Evolutionary conservation across 805 yeast species (phyloP).

Genomic region (Saccharomyces mikatae): DNA sequence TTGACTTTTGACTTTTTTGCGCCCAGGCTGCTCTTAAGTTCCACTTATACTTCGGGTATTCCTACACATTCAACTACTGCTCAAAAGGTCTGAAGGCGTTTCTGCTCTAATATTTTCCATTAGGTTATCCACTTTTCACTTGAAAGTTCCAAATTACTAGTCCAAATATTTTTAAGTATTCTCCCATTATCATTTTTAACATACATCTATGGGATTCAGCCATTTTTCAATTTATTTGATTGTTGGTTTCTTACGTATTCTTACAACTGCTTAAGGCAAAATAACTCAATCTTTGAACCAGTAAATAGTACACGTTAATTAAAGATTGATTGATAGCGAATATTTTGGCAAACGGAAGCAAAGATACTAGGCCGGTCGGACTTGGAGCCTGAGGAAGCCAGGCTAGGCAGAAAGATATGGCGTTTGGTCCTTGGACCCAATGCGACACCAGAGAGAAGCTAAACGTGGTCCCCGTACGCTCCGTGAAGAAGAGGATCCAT

Average conservation of each 20-base stretch:
- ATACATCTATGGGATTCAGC: slow-evolving; percentile 96
- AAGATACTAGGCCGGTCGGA: neutral
- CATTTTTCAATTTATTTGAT: slow-evolving; percentile 42
- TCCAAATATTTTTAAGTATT: neutral
- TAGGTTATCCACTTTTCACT: neutral
- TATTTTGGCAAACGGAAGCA: neutral
- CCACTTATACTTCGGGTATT: too few relatives aligned
- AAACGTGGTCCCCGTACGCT: neutral
- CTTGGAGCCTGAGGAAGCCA: neutral
- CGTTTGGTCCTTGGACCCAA: neutral
- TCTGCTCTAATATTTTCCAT: neutral
- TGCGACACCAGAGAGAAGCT: neutral
- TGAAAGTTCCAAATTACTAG: neutral
- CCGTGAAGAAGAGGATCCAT: neutral
- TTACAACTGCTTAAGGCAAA: neutral
- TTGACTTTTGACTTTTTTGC: neutral
- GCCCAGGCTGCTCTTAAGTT: too few relatives aligned
- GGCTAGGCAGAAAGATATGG: neutral
- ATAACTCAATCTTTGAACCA: neutral
- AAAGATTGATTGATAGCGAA: neutral
- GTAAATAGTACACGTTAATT: neutral
- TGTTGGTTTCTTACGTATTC: neutral
- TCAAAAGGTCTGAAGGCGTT: neutral
- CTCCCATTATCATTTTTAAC: slow-evolving; percentile 31
- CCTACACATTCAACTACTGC: too few relatives aligned